Base-by-base conservation (phyloP, 1,284 basidiomycete species). In the Ustilago xerochloae region DNA sequence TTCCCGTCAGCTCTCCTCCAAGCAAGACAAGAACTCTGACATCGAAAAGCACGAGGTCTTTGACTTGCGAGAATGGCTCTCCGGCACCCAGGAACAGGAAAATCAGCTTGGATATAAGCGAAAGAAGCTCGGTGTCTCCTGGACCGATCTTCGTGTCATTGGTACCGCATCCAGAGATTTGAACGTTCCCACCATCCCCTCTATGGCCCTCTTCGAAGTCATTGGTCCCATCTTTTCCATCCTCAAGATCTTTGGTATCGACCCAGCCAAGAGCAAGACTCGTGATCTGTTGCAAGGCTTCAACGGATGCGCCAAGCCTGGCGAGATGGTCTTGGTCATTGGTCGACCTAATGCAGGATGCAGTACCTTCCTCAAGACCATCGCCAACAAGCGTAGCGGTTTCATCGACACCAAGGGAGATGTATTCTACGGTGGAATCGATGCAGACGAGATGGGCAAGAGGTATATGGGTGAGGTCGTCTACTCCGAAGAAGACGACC, bases 341-440 rank as follows among this genome's bases (percentile, higher is more conserved):
- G 92, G 92, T 7, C 89, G 90, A 51, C 92, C 92, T n/a, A 91
- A 91, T 3, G 88, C 90, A 0, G 92, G 92, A 2, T 93, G 92
- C 81, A 89, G 87, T 20, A 91, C 91, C 0, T 87, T 93, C 36
- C 88, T 93, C 59, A 91, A 91, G 82, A 87, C 87, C 0, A 86
- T 93, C 39, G 88, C 92, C 6, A 92, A 92, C 76, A 88, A 89
- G 67, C 88, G 89, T 0, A 79, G 85, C 0, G 90, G 90, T 67
- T 93, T 88, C 70, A 86, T 90, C 69, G 78, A 85, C 12, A 66
- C 66, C 30, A 79, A 88, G n/a, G 91, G 91, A 7, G 86, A 90
- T 0, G 87, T 92, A 2, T 85, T 86, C 58, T 93, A 92, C 80
- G 90, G 90, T 77, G 88, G 90, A 0, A 87, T 92, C 52, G 77